Base-by-base conservation (phyloP, 2,329 filamentous ascomycete genomes). In the Botryotinia globosa region DNA sequence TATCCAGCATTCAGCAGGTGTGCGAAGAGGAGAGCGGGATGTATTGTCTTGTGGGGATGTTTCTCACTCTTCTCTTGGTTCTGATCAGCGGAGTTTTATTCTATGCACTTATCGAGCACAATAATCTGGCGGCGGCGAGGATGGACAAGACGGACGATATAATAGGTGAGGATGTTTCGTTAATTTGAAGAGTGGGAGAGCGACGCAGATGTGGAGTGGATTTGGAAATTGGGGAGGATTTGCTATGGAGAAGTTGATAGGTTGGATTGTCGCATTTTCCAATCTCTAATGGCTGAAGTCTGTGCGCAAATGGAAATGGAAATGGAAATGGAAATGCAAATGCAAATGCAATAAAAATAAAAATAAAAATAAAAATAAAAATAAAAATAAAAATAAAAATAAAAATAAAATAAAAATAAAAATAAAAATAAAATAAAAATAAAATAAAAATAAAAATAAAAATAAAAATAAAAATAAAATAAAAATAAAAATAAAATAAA, bases 181-280 rank as follows among this genome's bases (percentile, higher is more conserved):
- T n/a, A 29, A 61, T 61, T 67, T 22, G 65, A 67, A 67, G 65
- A 56, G 65, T 67, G 65, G 65, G 48, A 66, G 64, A 20, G 45
- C 48, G 45, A 65, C 12, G 62, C 32, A 45, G 20, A 14, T 29
- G 45, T 66, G 34, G 64, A 42, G 64, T 56, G 34, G 65, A 42
- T 39, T n/a, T 51, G 29, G 44, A 22, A 29, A 44, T 34, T 67
- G 63, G 18, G 63, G 18, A 58, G 29, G 10, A 34, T 48, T n/a
- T 20, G 51, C n/a, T 14, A 32, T 67, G 8, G 22, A 22, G n/a
- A 0, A 10, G 25, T 67, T 67, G 64, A 67, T 67, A 56, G 64
- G 64, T 34, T 66, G 4, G 22, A 54, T 39, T 29, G n/a, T 66
- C 25, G 34, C 25, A 54, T 67, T 29, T 42, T 42, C 16, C 5